phyloP scores from a whole-genome alignment of 306 rosid genomes.

The Prunus persica region DNA sequence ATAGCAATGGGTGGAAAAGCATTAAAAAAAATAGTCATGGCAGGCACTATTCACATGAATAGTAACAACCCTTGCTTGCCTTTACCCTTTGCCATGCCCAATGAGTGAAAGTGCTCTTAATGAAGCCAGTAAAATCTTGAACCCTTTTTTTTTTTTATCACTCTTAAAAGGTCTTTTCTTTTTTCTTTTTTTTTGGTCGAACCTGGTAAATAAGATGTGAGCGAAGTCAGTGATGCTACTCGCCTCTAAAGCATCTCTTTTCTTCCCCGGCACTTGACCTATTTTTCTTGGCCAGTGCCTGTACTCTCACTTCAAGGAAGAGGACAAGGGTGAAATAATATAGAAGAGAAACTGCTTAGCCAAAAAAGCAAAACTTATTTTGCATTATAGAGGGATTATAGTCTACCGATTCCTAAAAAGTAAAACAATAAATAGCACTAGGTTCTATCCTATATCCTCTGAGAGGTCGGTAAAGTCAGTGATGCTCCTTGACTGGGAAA shows the following conservation, averaged over 20 bases:
- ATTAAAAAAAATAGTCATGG: too few relatives aligned
- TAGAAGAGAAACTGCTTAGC: neutral
- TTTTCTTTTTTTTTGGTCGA: neutral
- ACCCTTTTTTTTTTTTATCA: too few relatives aligned
- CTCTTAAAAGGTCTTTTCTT: neutral
- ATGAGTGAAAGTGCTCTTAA: too few relatives aligned
- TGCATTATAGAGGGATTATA: neutral
- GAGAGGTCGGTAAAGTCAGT: slow-evolving; percentile 38
- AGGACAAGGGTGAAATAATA: neutral
- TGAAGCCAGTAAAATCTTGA: too few relatives aligned
- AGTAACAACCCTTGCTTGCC: too few relatives aligned
- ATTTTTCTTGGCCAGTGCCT: too few relatives aligned
- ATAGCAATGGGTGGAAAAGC: too few relatives aligned
- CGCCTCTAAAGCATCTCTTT: too few relatives aligned
- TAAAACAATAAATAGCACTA: neutral
- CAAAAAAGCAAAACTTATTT: neutral
- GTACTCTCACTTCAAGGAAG: neutral
- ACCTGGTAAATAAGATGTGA: neutral
- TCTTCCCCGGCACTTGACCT: too few relatives aligned
- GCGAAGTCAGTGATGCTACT: neutral
- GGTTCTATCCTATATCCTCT: slow-evolving; percentile 31
- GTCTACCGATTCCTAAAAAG: slow-evolving; percentile 6
- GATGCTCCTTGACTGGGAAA: slow-evolving; percentile 47
- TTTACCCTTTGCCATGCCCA: too few relatives aligned
- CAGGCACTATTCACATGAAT: too few relatives aligned